Base-by-base conservation (phyloP, 2,329 filamentous ascomycete genomes). In the Cytospora schulzeri region DNA sequence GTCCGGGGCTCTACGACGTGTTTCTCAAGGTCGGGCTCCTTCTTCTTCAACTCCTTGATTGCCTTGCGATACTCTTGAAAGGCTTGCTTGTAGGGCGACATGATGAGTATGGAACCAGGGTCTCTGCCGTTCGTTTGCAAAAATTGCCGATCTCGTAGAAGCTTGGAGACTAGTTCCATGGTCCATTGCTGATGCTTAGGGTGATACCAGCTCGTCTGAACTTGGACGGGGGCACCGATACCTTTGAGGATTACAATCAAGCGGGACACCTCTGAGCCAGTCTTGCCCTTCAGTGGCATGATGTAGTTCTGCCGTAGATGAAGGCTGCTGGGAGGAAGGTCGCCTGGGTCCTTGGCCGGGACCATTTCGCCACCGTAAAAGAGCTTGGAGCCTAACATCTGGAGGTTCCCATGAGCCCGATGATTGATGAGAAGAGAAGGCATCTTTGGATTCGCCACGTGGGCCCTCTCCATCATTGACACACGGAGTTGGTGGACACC, bases 1-100 rank as follows among this genome's bases (percentile, higher is more conserved):
- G 80, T 83, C 22, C 80, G 67, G 0, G 80, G 75, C 28, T 78
- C 72, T 0, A 81, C 75, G 1, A 78, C 70, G 0, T 73, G 71
- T 55, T 66, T 72, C 14, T 72, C 68, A 1, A 57, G 48, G 1
- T 57, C 15, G 0, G 74, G 73, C 69, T 76, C 72, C 2, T 66
- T 53, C 12, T 70, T 71, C 0, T 75, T 70, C 0, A 73, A 68
- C 0, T 69, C 63, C 2, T 68, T 65, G 19, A 73, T 63, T 1
- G 69, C 70, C 3, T 62, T 64, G 3, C 68, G 63, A 60, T 83
- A 83, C 15, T 76, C 70, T 0, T 67, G 63, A 5, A 75, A 70
- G 0, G 80, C 75, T 0, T 75, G 71, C 22, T 75, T 78, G 68
- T 83, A 83, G 0, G 80, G 80, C 0, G 80, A 76, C 14, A 80